Evolutionary conservation across 2,329 filamentous ascomycete genomes (phyloP), one percentile per base, ranked within the genome.

Genomic region (Penicillium sp.): DNA sequence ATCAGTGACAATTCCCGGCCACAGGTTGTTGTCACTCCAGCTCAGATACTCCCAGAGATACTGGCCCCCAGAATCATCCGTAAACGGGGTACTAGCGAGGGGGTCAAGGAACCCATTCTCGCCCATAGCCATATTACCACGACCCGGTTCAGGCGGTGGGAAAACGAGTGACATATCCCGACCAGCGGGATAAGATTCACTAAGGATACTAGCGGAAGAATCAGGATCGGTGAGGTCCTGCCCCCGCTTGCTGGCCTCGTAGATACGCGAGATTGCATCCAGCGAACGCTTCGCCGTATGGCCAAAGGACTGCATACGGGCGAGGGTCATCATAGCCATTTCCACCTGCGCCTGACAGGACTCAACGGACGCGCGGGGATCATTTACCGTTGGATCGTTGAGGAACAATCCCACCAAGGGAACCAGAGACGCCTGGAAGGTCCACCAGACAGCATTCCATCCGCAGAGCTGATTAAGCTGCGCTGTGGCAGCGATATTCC

Each of bases 371-470:
- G 86, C 83, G 50, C 86, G 82, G 2, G 74, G 80, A 69, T 91
- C 87, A 79, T 85, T 88, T 1, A 63, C 64, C 1, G 72, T 74
- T 25, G 63, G 65, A 55, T 75, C 73, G 19, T 72, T 71, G 37
- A 75, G 69, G 71, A 91, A 91, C 13, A 93, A 79, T 23, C 85
- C 88, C 12, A 93, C 83, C 1, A 93, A 81, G 0, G 89, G 89
- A 9, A 93, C 86, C 86, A 93, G 90, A 62, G 85, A 86, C 0
- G 89, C 89, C 72, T 93, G 89, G 75, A 91, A 93, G 58, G 90
- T 82, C 74, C 91, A 88, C 89, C 89, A 92, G 2, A 90, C 89
- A 0, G 87, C 89, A 70, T 91, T 90, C 89, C 89, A 93, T 9
- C 89, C 89, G 0, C 85, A 86, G 77, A 93, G 89, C 69, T 91